Evolutionary conservation across 345 rosid species (phyloP).

Genomic region (Clarkia xantiana): DNA sequence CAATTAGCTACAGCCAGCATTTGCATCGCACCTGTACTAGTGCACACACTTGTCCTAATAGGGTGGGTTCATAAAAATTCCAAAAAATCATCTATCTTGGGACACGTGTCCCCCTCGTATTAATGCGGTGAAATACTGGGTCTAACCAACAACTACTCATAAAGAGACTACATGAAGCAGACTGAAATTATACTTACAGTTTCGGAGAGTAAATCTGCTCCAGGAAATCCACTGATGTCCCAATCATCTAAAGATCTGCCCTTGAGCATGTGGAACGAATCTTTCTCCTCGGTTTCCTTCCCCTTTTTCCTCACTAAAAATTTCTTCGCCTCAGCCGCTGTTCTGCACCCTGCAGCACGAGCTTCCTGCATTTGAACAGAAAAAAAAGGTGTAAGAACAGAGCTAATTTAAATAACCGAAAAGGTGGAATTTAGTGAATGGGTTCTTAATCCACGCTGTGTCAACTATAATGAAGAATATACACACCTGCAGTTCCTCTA

Average conservation of each 20-base stretch:
- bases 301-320: constrained; percentile 55
- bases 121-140: too few relatives aligned
- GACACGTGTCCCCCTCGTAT: too few relatives aligned
- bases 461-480: constrained; percentile 1
- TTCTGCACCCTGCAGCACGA: constrained; percentile 60
- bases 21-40: too few relatives aligned
- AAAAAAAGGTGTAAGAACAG: background rate
- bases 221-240: constrained; percentile 62
- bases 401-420: background rate
- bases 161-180: background rate
- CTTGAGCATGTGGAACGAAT: too few relatives aligned
- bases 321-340: constrained; percentile 46
- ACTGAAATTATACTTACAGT: constrained; percentile 30
- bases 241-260: constrained; percentile 34
- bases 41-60: too few relatives aligned
- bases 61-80: too few relatives aligned
- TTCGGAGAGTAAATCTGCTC: constrained; percentile 63
- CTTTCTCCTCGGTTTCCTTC: constrained; percentile 52
- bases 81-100: too few relatives aligned
- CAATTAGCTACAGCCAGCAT: too few relatives aligned
- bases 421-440: background rate
- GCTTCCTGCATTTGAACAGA: constrained; percentile 82
- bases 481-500: constrained; percentile 79
- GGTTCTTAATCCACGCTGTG: too few relatives aligned
- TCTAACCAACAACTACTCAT: background rate